Evolutionary conservation across 1,284 basidiomycete genomes (phyloP).

Genomic region (Moesziomyces sp.): DNA sequence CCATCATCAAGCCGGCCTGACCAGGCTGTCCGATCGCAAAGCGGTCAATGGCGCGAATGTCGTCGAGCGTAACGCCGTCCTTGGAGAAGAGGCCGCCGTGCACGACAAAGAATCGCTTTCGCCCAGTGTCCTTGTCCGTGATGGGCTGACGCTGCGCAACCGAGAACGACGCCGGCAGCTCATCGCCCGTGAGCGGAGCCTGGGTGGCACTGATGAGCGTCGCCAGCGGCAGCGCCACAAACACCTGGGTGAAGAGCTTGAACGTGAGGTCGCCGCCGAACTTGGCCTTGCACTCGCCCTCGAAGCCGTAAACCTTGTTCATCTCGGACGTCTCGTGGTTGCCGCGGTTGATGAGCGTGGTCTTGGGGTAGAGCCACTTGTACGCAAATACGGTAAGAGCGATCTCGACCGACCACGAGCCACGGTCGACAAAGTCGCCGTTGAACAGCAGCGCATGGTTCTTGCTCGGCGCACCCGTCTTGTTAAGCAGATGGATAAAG

Average conservation of each 20-base stretch:
- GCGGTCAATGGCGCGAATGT: slow-evolving; percentile 86
- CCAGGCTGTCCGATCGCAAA: slow-evolving; percentile 87
- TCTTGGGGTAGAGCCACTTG: slow-evolving; percentile 76
- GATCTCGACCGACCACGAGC: slow-evolving; percentile 97
- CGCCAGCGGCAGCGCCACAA: slow-evolving; percentile 75
- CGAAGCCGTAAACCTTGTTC: slow-evolving; percentile 78
- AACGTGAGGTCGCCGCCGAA: slow-evolving; percentile 63
- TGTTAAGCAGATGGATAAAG: slow-evolving; percentile 83
- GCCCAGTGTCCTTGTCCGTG: slow-evolving; percentile 78
- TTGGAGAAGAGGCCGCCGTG: slow-evolving; percentile 92
- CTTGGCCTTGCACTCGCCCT: slow-evolving; percentile 85
- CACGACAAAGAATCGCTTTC: slow-evolving; percentile 92
- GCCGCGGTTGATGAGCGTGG: slow-evolving; percentile 75
- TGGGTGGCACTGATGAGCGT: slow-evolving; percentile 83
- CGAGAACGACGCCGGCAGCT: slow-evolving; percentile 53
- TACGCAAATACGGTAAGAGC: slow-evolving; percentile 92
- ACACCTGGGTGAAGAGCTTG: slow-evolving; percentile 65
- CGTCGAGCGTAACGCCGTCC: slow-evolving; percentile 91
- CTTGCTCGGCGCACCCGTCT: slow-evolving; percentile 75
- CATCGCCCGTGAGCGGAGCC: slow-evolving; percentile 70
- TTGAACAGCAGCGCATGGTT: slow-evolving; percentile 66
- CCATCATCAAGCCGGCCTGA: slow-evolving; percentile 92
- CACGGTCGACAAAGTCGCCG: slow-evolving; percentile 80
- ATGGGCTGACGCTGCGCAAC: slow-evolving; percentile 71
- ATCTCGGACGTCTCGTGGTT: slow-evolving; percentile 96